Evolutionary conservation across 768 basidiomycete species (phyloP).

Genomic region (Podaxis pistillaris): DNA sequence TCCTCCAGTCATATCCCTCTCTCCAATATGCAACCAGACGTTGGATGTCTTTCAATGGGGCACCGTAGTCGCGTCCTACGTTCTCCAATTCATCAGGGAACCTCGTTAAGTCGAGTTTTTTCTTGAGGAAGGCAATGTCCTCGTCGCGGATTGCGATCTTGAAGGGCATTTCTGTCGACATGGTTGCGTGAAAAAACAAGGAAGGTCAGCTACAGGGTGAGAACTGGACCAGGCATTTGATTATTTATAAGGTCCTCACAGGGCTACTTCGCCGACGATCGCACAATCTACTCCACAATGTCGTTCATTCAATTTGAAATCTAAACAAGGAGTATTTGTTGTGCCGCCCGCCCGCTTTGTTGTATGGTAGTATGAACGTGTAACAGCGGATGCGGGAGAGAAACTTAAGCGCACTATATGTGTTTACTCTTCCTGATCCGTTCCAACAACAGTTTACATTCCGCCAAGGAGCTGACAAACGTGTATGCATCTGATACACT

Average conservation of each 20-base stretch:
- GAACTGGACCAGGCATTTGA: background rate
- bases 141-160: slow-evolving; percentile 35
- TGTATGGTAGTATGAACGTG: too few relatives aligned
- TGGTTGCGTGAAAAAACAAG: background rate
- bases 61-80: slow-evolving; percentile 38
- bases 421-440: too few relatives aligned
- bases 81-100: slow-evolving; percentile 45
- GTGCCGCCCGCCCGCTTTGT: too few relatives aligned
- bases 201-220: background rate
- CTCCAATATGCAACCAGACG: slow-evolving; percentile 47
- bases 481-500: too few relatives aligned
- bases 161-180: slow-evolving; percentile 35
- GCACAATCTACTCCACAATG: too few relatives aligned
- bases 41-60: slow-evolving; percentile 44
- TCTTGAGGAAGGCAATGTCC: slow-evolving; percentile 31
- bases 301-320: too few relatives aligned
- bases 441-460: too few relatives aligned
- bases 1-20: slow-evolving; percentile 52
- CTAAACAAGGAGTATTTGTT: too few relatives aligned
- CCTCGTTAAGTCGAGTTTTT: slow-evolving; percentile 37
- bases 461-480: too few relatives aligned
- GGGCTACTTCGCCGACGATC: background rate
- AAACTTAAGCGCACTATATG: too few relatives aligned
- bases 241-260: background rate
- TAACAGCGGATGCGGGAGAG: too few relatives aligned